These are phyloP conservation scores for Penicillium rolfsii DNA, from an alignment of 2,329 filamentous ascomycete species.

Conservation along the genomic window DNA sequence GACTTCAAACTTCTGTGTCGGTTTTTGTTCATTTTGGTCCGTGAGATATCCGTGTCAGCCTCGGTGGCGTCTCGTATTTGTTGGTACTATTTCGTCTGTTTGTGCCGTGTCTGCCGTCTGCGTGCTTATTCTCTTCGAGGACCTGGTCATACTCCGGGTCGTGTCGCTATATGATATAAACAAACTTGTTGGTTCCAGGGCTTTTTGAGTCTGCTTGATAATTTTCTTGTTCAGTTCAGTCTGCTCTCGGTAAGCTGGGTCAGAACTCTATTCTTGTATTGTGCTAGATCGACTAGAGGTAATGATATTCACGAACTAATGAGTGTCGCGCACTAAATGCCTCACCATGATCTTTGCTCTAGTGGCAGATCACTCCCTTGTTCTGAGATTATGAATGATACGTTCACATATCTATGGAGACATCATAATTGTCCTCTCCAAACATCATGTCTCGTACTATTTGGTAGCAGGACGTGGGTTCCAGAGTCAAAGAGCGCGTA, in stretches of 20 bases:
- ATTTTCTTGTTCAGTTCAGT: slow-evolving; percentile 2
- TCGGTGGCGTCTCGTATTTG: neutral
- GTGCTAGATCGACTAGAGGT: neutral
- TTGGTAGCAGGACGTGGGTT: neutral
- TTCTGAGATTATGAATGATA: too few relatives aligned
- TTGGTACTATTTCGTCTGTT: neutral
- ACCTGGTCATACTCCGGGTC: slow-evolving; percentile 7
- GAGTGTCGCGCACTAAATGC: neutral
- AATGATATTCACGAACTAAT: neutral
- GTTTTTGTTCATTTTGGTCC: neutral
- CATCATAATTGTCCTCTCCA: neutral
- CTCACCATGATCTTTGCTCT: neutral
- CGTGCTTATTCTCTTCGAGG: slow-evolving; percentile 3
- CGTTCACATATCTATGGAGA: too few relatives aligned
- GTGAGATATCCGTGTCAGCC: neutral
- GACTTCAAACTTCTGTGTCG: neutral
- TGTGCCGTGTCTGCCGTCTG: neutral
- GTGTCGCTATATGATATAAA: slow-evolving; percentile 32
- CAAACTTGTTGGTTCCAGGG: slow-evolving; percentile 20
- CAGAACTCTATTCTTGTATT: neutral
- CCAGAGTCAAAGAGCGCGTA: neutral
- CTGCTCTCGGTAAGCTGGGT: neutral
- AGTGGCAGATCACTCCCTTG: neutral
- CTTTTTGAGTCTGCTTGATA: slow-evolving; percentile 7
- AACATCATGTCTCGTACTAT: neutral